Base-by-base conservation (phyloP, 257 asterid species). In the Nicotiana undulata region DNA sequence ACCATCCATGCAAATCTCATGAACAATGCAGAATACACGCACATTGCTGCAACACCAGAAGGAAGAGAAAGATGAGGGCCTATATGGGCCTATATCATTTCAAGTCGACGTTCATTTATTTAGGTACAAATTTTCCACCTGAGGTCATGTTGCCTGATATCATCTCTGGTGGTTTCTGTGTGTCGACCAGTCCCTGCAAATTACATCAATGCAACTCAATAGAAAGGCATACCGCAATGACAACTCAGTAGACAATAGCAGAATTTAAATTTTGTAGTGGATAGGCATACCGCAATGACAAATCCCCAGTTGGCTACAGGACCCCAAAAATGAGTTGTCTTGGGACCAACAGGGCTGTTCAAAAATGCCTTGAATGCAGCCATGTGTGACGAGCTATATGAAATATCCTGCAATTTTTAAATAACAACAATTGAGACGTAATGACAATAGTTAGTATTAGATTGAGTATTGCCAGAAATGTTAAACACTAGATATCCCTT, bases 1-100 rank as follows among this genome's bases (percentile, higher is more conserved):
- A 94, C 98, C 98, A 94, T 94, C 98, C 98, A 94, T 32, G 98
- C 98, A 84, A 94, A 94, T 90, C 98, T 93, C 98, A 94, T 94
- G 91, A 93, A 94, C 75, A 94, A 81, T 10, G 85, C 98, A 9
- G 98, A 94, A 88, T 93, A 93, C n/a, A 94, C 84, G 37, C 98
- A 94, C 98, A 94, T 93, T 85, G 95, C 98, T 93, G 93, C 87
- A 86, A 22, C 11, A 59, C 0, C 64, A 63, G 49, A 8, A 34
- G 67, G 37, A 81, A 9, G 68, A 49, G 46, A 32, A 56, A 26
- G 58, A 58, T 80, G 32, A 84, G 77, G 79, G n/a, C 10, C 32
- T 9, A 8, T 20, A 74, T 18, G 77, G 79, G n/a, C 10, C 32
- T 9, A 8, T 20, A 74, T 18, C 31, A 16, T 29, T 66, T 10